phyloP scores from a whole-genome alignment of 345 rosid species.

The Carallia brachiata region DNA sequence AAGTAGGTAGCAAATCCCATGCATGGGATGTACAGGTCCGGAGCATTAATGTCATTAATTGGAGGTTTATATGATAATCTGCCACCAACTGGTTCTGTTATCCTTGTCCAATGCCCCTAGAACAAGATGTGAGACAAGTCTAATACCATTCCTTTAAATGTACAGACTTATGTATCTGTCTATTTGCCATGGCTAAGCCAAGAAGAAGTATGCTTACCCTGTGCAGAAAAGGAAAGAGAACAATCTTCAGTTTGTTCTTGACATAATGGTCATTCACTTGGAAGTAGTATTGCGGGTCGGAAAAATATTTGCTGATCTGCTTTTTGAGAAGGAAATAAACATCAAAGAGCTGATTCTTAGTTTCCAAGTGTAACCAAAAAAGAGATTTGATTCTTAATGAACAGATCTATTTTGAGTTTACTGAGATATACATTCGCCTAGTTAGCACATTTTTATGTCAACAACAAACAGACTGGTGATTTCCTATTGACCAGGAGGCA shows the following conservation, averaged over 20 bases:
- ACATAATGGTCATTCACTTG: slow-evolving; percentile 58
- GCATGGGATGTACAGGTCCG: slow-evolving; percentile 69
- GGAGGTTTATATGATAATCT: slow-evolving; percentile 68
- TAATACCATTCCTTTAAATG: too few species aligned
- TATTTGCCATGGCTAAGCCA: background rate
- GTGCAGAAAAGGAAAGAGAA: slow-evolving; percentile 53
- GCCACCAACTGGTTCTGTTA: slow-evolving; percentile 67
- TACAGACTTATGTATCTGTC: too few species aligned
- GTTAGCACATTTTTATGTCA: too few species aligned
- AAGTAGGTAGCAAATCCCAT: slow-evolving; percentile 69
- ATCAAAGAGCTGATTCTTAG: background rate
- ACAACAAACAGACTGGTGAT: too few species aligned
- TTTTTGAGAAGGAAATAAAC: background rate
- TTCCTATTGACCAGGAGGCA: too few species aligned
- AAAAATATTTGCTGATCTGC: slow-evolving; percentile 57
- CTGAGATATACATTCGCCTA: too few species aligned
- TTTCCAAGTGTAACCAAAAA: too few species aligned
- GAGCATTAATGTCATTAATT: slow-evolving; percentile 68
- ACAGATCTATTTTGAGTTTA: too few species aligned
- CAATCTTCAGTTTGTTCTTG: slow-evolving; percentile 51
- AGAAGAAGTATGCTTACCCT: slow-evolving; percentile 24
- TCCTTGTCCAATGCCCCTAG: slow-evolving; percentile 73
- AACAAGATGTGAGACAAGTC: background rate
- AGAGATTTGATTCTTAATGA: too few species aligned
- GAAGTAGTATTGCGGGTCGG: slow-evolving; percentile 59